Conservation (phyloP, 108 stramenopile genomes). For the Cyclotella kingstonii region DNA sequence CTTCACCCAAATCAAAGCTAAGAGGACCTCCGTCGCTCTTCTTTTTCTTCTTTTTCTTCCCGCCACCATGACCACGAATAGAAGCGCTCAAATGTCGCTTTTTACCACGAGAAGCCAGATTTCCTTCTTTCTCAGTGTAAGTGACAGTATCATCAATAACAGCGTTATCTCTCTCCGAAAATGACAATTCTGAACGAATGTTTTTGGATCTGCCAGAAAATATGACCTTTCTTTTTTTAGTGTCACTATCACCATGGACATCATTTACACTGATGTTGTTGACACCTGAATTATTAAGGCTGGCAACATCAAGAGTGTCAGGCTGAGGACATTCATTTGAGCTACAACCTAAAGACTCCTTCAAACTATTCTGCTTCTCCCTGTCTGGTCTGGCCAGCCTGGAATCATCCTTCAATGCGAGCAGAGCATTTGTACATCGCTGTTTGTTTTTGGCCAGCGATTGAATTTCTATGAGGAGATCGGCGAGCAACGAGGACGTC, state of each 20-base stretch:
- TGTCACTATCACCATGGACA: neutral
- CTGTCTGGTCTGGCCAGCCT: constrained; percentile 1
- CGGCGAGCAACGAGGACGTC: constrained; percentile 12
- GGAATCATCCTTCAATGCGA: constrained; percentile 27
- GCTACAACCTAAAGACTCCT: neutral
- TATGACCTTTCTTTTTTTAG: neutral
- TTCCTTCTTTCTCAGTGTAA: no score
- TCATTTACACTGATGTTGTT: no score
- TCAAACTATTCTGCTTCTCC: constrained; percentile 4
- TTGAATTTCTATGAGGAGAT: constrained; percentile 19
- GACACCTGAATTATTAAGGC: no score
- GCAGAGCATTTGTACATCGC: constrained; percentile 22
- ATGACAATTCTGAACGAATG: neutral
- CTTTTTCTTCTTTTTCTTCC: constrained; percentile 28
- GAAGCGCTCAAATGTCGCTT: neutral
- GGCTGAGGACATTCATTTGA: neutral
- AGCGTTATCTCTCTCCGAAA: neutral
- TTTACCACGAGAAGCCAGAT: no score
- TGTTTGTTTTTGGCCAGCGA: constrained; percentile 16
- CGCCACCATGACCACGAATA: neutral
- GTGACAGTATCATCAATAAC: neutral
- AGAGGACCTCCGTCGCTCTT: constrained; percentile 1
- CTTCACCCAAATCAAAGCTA: neutral
- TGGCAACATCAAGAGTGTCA: no score
- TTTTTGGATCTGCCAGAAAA: neutral